These are phyloP conservation scores for Fonsecaea pedrosoi DNA, from an alignment of 2,329 filamentous ascomycete species.

Conservation along the genomic window DNA sequence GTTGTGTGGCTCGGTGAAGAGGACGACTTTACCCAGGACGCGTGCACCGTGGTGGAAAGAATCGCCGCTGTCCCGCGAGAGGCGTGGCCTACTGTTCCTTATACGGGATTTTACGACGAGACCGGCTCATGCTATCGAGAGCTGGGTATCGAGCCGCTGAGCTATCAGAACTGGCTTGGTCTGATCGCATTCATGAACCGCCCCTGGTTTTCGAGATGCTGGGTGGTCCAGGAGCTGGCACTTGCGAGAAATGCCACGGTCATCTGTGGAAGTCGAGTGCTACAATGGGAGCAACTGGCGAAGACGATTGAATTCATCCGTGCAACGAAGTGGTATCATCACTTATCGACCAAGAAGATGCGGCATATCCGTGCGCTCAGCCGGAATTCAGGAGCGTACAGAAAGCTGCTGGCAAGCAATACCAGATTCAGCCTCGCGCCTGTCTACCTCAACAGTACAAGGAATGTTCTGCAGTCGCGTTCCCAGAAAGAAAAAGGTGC, in stretches of 20 bases:
- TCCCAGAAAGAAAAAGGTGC: not conserved
- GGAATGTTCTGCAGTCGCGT: conserved; percentile 16
- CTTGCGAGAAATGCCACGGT: conserved; percentile 20
- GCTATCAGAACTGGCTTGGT: conserved; percentile 20
- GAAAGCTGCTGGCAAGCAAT: conserved; percentile 14
- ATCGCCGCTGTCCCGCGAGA: not conserved
- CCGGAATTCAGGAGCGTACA: conserved; percentile 5
- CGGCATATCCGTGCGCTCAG: conserved; percentile 9
- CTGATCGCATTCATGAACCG: conserved; percentile 25
- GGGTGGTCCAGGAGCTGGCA: conserved; percentile 32
- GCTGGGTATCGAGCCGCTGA: conserved; percentile 9
- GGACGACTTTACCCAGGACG: conserved; percentile 16
- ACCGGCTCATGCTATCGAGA: conserved; percentile 8
- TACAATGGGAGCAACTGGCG: conserved; percentile 15
- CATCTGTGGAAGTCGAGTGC: conserved; percentile 12
- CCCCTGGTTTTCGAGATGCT: conserved; percentile 20
- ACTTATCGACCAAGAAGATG: conserved; percentile 19
- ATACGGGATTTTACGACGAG: conserved; percentile 6
- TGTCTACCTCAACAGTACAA: conserved; percentile 19
- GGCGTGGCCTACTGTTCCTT: not conserved
- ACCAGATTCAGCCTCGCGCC: conserved; percentile 18
- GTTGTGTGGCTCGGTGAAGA: conserved; percentile 27
- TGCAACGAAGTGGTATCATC: conserved; percentile 21
- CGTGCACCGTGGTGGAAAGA: conserved; percentile 2
- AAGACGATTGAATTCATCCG: conserved; percentile 22